Conservation (phyloP, 1,284 basidiomycete genomes). For the Malassezia vespertilionis region DNA sequence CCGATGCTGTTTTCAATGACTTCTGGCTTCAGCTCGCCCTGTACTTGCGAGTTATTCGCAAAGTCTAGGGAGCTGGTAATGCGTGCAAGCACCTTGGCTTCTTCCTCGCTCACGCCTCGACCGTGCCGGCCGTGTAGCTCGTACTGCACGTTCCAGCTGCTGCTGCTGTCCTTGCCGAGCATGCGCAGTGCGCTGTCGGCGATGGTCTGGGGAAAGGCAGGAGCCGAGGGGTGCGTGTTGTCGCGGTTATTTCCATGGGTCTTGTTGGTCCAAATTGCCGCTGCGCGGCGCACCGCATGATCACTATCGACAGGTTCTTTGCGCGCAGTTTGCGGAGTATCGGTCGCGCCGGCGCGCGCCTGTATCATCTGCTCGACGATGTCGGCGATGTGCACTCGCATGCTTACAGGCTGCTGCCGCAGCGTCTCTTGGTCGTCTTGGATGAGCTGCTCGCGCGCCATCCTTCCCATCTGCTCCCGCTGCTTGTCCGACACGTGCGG, state of each 20-base stretch:
- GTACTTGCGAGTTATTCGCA: slow-evolving; percentile 43
- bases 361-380: slow-evolving; percentile 31
- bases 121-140: no score
- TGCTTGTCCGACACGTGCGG: slow-evolving; percentile 10
- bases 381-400: slow-evolving; percentile 30
- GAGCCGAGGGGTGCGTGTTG: neutral
- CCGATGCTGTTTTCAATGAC: slow-evolving; percentile 2
- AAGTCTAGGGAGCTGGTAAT: slow-evolving; percentile 44
- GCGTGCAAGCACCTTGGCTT: slow-evolving; percentile 18
- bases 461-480: slow-evolving; percentile 23
- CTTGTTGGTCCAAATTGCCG: slow-evolving; percentile 25
- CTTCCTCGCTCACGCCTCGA: neutral
- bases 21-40: slow-evolving; percentile 32
- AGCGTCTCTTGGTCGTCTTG: slow-evolving; percentile 37
- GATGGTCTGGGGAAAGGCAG: neutral
- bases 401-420: slow-evolving; percentile 21
- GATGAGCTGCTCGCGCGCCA: slow-evolving; percentile 25
- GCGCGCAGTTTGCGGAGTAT: neutral
- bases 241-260: neutral
- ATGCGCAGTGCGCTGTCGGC: neutral
- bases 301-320: slow-evolving; percentile 19
- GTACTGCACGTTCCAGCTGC: slow-evolving; percentile 8
- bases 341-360: slow-evolving; percentile 10
- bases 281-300: slow-evolving; percentile 31
- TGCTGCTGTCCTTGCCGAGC: slow-evolving; percentile 7